Conservation (phyloP, 1,284 basidiomycete species). For the Thelephora terrestris region DNA sequence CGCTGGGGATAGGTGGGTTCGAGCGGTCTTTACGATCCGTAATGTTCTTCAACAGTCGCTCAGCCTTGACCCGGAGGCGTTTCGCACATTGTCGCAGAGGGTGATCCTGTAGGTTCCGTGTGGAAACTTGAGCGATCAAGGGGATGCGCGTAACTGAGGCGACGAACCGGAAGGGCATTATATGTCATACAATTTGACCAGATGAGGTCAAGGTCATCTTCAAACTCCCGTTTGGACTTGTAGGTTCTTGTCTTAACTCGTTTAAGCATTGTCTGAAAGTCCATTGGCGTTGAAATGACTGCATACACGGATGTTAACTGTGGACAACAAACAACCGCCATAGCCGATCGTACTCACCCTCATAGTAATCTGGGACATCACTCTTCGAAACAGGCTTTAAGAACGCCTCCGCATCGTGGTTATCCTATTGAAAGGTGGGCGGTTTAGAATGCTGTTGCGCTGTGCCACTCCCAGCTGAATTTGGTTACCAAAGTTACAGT, state of each 20-base stretch:
- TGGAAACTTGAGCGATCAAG: neutral
- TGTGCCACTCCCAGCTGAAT: constrained; percentile 18
- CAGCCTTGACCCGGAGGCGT: constrained; percentile 71
- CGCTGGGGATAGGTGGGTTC: constrained; percentile 48
- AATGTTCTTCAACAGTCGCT: constrained; percentile 77
- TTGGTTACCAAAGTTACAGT: constrained; percentile 56
- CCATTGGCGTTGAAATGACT: constrained; percentile 93
- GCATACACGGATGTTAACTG: constrained; percentile 8
- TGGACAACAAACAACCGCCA: constrained; percentile 1
- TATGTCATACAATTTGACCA: constrained; percentile 95
- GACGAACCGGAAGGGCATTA: constrained; percentile 78
- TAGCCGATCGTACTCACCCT: constrained; percentile 40
- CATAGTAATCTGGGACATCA: constrained; percentile 86
- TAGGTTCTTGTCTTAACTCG: constrained; percentile 88
- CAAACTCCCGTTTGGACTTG: constrained; percentile 91
- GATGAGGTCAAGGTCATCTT: constrained; percentile 89
- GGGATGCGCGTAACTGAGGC: neutral
- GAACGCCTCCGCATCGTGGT: constrained; percentile 83
- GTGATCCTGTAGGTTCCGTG: constrained; percentile 39
- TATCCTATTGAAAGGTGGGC: constrained; percentile 42
- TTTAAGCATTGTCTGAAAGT: constrained; percentile 84
- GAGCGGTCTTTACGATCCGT: constrained; percentile 78
- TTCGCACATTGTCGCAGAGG: constrained; percentile 73
- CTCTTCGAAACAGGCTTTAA: constrained; percentile 80
- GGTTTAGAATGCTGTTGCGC: constrained; percentile 9